Evolutionary conservation across 345 rosid species (phyloP), one percentile per base, ranked within the genome.

Genomic region (Linum tenue): DNA sequence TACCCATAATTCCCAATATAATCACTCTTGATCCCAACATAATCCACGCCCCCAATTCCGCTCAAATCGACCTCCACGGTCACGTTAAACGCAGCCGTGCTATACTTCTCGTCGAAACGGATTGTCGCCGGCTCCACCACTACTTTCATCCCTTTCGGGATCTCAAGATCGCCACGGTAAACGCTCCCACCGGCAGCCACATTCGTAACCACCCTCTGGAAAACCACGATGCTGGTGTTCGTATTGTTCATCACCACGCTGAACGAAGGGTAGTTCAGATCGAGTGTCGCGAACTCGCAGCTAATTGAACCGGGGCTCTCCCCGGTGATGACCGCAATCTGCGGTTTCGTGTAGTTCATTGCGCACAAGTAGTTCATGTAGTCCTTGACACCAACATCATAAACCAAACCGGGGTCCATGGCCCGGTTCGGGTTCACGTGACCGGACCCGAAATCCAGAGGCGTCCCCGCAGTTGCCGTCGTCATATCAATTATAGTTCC

Each of bases 251-350:
- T 67, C 66, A 81, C 67, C 55, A 83, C 71, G 16, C 72, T 66
- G 68, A 85, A 80, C 0, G 87, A 83, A 3, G 84, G 90, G 67
- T 81, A 85, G 55, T 83, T 83, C 22, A 81, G 76, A 64, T 83
- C 82, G 17, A 77, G 70, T 37, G 62, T 78, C 2, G 77, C 73
- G 3, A 68, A 8, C 3, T 56, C 39, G 14, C 83, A 72, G 0
- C 72, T 61, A 60, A 66, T 48, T 10, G 53, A 78, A 58, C 81
- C 43, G 0, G 76, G 67, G 15, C 68, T 63, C 51, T 81, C 65
- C 51, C 83, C 63, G 0, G 73, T 73, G 48, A 81, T 71, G 17
- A 71, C 44, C 56, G 44, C 63, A 5, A 83, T 77, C 71, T 81
- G 77, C 6, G 55, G 66, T 56, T 61, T 60, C 5, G 77, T 67